Evolutionary conservation across 352 stramenopile species (phyloP).

Genomic region (Globisporangium emineosum): DNA sequence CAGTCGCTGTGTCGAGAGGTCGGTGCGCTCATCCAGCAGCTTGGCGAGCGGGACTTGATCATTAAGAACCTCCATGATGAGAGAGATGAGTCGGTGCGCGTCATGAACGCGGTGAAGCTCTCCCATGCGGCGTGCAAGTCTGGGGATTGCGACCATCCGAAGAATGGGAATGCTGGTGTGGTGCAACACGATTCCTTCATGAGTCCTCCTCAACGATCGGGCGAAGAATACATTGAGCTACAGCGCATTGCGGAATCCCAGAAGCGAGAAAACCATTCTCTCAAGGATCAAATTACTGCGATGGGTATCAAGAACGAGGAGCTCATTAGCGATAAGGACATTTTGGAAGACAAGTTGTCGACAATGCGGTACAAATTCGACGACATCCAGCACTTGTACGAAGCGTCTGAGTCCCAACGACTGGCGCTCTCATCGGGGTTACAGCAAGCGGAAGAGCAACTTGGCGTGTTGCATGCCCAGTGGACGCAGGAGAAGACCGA

Average conservation of each 20-base stretch:
- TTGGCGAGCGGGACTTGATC: conserved; percentile 49
- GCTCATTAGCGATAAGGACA: conserved; percentile 8
- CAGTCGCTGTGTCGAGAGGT: conserved; percentile 63
- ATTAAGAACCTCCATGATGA: conserved; percentile 60
- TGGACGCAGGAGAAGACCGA: conserved; percentile 64
- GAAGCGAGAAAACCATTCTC: neutral
- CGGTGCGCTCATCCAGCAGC: conserved; percentile 45
- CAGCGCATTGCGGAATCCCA: conserved; percentile 5
- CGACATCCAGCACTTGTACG: conserved; percentile 42
- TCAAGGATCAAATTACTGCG: conserved; percentile 11
- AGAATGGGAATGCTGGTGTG: conserved; percentile 4
- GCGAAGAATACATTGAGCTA: conserved; percentile 20
- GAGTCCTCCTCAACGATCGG: conserved; percentile 3
- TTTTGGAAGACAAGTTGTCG: conserved; percentile 18
- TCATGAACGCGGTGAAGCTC: conserved; percentile 46
- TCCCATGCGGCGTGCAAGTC: conserved; percentile 18
- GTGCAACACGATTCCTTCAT: neutral
- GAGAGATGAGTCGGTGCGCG: conserved; percentile 35
- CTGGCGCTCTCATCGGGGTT: conserved; percentile 40
- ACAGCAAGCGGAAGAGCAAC: conserved; percentile 48
- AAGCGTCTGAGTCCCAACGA: conserved; percentile 39
- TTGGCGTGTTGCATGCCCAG: conserved; percentile 46
- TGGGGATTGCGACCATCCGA: conserved; percentile 1
- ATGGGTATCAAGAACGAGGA: neutral
- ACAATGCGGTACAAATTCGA: conserved; percentile 38